Evolutionary conservation across 176 grass and related monocot species (phyloP), one percentile per base, ranked within the genome.

Genomic region (Thalia dealbata): DNA sequence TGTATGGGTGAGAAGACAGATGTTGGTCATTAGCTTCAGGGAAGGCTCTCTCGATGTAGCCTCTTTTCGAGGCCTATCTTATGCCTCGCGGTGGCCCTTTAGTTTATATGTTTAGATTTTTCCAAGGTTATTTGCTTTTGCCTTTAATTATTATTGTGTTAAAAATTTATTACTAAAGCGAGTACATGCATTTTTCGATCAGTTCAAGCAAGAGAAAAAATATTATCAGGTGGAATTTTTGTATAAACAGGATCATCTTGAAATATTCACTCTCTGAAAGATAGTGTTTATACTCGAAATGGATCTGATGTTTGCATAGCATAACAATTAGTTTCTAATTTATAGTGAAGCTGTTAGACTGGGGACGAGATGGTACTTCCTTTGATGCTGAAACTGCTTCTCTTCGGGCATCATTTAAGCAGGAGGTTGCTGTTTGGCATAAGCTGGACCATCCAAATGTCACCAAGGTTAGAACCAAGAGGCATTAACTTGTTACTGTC

Each of bases 271-370:
- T 73, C 18, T 38, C 52, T 35, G 12, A 43, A 28, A 41, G 70
- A 64, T n/a, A 59, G 22, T 70, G 32, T 43, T 71, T 27, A 71
- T 38, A 4, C 32, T 38, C n/a, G n/a, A 38, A 4, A 38, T 43
- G 52, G n/a, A 8, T 22, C 19, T 60, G 52, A 66, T 21, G 24
- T 76, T 50, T 30, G 3, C 23, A 15, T 52, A 11, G 12, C 60
- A 28, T 76, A 48, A 41, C 50, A 27, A 67, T 75, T 70, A 43
- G 32, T 28, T 55, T 70, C 24, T 72, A 8, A 22, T 64, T 22
- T 90, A 85, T 82, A 92, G 89, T 97, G 81, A 97, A 92, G 73
- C 69, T 97, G 70, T 50, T 97, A 44, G 87, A 92, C 50, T 92
- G 90, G 95, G 90, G 83, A 15, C 55, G 54, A 64, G 87, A 92